Evolutionary conservation across 495 filamentous ascomycete genomes (phyloP).

Genomic region (Corynascus novoguineensis): DNA sequence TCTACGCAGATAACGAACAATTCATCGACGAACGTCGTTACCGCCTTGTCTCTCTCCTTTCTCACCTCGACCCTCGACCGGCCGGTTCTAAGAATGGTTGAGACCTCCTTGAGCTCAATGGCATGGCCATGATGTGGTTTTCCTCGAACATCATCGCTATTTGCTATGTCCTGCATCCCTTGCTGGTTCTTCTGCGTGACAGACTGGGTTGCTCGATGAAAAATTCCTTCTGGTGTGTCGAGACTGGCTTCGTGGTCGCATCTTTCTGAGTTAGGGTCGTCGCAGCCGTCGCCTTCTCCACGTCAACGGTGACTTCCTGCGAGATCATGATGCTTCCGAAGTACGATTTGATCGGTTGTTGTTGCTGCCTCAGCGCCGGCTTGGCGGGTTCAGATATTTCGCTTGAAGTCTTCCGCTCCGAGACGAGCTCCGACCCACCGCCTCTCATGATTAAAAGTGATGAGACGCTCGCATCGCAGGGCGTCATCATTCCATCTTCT

Average conservation of each 20-base stretch:
- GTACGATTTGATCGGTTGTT: slow-evolving; percentile 7
- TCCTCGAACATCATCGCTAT: neutral
- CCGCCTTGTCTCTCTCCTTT: slow-evolving; percentile 21
- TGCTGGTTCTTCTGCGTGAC: slow-evolving; percentile 8
- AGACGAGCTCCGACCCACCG: neutral
- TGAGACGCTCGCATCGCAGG: slow-evolving; percentile 13
- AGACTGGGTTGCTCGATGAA: neutral
- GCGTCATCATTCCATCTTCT: slow-evolving; percentile 14
- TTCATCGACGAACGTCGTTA: slow-evolving; percentile 39
- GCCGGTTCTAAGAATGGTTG: slow-evolving; percentile 11
- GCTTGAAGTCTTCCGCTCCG: neutral
- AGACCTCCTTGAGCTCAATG: slow-evolving; percentile 14
- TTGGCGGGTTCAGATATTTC: neutral
- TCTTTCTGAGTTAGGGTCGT: neutral
- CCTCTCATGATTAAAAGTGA: slow-evolving; percentile 8
- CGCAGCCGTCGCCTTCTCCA: slow-evolving; percentile 11
- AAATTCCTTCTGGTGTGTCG: neutral
- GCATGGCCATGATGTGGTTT: slow-evolving; percentile 4
- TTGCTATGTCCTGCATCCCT: neutral
- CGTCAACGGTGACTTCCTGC: slow-evolving; percentile 34
- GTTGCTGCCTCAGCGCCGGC: neutral
- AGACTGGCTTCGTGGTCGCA: neutral
- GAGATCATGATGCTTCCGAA: slow-evolving; percentile 43
- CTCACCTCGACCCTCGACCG: slow-evolving; percentile 20
- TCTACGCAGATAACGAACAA: slow-evolving; percentile 33